Evolutionary conservation across 2,329 filamentous ascomycete species (phyloP), one percentile per base, ranked within the genome.

Genomic region (Xylaria sp.): DNA sequence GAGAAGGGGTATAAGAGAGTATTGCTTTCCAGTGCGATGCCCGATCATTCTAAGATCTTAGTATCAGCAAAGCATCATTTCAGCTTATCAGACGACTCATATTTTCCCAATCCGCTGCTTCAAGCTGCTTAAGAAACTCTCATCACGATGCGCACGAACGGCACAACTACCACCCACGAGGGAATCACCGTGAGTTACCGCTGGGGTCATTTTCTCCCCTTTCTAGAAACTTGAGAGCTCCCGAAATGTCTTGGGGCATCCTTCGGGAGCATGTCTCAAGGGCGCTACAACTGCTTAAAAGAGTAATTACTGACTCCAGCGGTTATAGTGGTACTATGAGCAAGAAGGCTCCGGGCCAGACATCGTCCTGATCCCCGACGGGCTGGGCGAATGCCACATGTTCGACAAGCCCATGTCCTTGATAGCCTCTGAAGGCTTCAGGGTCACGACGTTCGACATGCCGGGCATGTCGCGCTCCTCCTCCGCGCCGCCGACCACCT

Each of bases 391-490:
- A 11, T 70, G 69, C 30, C 61, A 71, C n/a, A 65, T 70, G 67
- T 70, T 71, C 64, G 47, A 68, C 50, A 65, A 66, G 61, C 36
- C 69, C 6, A 65, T 71, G 9, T 54, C 67, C 36, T 17, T 56
- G 39, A 64, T 71, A 4, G 61, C 62, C 12, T 62, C 67, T n/a
- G 17, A 1, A 2, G 69, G 69, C 32, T 71, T 71, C 51, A 39
- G 51, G 17, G 69, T 70, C 42, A 71, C 67, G 2, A 71, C 69
- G 1, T 71, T 71, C 56, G 69, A 71, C 47, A 69, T 69, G 67
- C 69, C 69, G n/a, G 69, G 69, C 1, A 65, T 71, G 67, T 71
- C 69, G 2, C 17, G 67, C 39, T 71, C 69, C 3, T 63, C 61
- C 9, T n/a, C 32, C 30, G 67, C 69, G 24, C 69, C 67, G 12